Evolutionary conservation across 352 stramenopile genomes (phyloP), one percentile per base, ranked within the genome.

Genomic region (Pythium myriotylum): DNA sequence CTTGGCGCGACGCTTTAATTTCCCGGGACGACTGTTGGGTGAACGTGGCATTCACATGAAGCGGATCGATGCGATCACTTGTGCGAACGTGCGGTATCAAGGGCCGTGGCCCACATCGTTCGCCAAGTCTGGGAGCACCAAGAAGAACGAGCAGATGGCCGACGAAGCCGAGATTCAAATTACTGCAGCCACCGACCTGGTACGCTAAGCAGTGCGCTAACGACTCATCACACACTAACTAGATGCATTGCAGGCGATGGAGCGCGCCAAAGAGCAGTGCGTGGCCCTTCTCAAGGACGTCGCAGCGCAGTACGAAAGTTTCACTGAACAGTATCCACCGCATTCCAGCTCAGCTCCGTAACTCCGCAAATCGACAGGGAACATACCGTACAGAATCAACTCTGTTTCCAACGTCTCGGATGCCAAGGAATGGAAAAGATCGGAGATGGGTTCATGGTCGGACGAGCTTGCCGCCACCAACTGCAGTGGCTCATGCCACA

Each of bases 11-110:
- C 72, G 67, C 43, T 91, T 91, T 29, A 86, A 87, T 52, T 91
- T 91, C 23, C 52, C 79, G 8, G 79, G 79, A 0, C 81, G 81
- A 42, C 57, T 91, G 16, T 37, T 91, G 4, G 81, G 81, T n/a
- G 72, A 87, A 43, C 72, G 79, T 9, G 81, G 79, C 8, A 74
- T 91, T 10, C 58, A 88, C 51, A 67, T 89, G 47, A 91, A 91
- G 73, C 78, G 65, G 3, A 77, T 80, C 35, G 72, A 80, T 48
- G 72, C 72, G n/a, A 77, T 80, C 37, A 62, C 68, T 16, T 65
- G 62, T 32, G 54, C 62, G 2, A 55, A 64, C n/a, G 46, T 70
- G 26, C 40, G 62, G 8, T 70, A 70, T 43, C 20, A 26, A 20
- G 62, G 62, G 6, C 62, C 54, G 9, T 70, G 62, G 62, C 56